These are phyloP conservation scores for Zhuliangozyma parablackwelliae DNA, from an alignment of 1,139 yeast species.

Conservation along the genomic window DNA sequence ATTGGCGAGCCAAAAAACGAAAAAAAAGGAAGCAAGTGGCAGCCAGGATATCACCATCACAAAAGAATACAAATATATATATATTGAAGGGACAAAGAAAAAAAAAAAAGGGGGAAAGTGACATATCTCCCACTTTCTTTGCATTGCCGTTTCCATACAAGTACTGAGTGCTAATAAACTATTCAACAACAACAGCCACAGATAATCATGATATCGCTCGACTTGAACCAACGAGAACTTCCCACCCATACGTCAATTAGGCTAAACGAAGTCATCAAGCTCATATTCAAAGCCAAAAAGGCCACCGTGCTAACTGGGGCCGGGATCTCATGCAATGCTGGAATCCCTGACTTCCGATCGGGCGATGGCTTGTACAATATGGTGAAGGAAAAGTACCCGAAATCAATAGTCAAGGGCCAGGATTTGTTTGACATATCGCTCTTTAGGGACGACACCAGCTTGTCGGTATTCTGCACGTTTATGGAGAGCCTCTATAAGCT, in stretches of 20 bases:
- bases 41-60: no score
- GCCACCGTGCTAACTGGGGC: constrained; percentile 81
- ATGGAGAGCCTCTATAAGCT: constrained; percentile 69
- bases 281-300: constrained; percentile 45
- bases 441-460: constrained; percentile 63
- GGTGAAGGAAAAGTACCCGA: constrained; percentile 62
- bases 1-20: no score
- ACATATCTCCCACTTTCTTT: no score
- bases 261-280: constrained; percentile 36
- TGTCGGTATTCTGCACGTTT: constrained; percentile 70
- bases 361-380: constrained; percentile 75
- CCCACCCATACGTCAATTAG: constrained; percentile 16
- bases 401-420: constrained; percentile 68
- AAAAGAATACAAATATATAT: no score
- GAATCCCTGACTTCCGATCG: constrained; percentile 92
- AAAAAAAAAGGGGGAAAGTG: no score
- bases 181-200: no score
- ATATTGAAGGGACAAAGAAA: no score
- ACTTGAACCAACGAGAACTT: constrained; percentile 15
- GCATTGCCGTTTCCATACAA: no score
- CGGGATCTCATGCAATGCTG: constrained; percentile 94
- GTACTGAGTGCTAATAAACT: no score
- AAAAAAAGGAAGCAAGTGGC: no score
- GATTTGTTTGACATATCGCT: constrained; percentile 85
- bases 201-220: constrained; percentile 16